Conservation (phyloP, 768 basidiomycete species). For the Myochromella boudieri region DNA sequence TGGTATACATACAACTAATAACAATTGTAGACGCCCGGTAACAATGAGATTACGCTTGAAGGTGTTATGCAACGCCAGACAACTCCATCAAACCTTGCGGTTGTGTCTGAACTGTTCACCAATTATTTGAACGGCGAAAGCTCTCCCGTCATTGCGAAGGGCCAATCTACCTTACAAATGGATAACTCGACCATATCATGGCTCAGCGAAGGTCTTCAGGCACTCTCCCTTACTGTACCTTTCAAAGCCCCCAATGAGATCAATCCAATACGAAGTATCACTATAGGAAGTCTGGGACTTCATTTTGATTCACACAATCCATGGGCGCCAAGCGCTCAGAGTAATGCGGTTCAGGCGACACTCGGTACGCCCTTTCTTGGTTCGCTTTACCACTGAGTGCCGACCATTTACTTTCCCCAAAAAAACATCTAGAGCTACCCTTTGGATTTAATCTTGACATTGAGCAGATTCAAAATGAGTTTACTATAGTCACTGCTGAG, state of each 20-base stretch:
- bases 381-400: constrained; percentile 1
- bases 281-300: constrained; percentile 59
- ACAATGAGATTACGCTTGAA: constrained; percentile 56
- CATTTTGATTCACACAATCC: constrained; percentile 51
- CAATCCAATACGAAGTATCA: constrained; percentile 63
- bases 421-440: constrained; percentile 49
- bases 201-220: constrained; percentile 61
- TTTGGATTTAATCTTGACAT: constrained; percentile 68
- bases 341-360: constrained; percentile 57
- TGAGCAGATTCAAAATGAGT: constrained; percentile 61
- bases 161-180: constrained; percentile 54
- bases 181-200: constrained; percentile 62
- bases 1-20: constrained; percentile 4
- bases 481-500: constrained; percentile 54
- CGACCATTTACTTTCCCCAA: constrained; percentile 2
- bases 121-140: constrained; percentile 66
- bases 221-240: constrained; percentile 60
- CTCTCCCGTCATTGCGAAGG: constrained; percentile 59
- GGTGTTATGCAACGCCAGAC: constrained; percentile 59
- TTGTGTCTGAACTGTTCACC: constrained; percentile 66
- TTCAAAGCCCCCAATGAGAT: constrained; percentile 53
- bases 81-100: constrained; percentile 39
- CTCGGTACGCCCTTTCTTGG: constrained; percentile 40
- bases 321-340: constrained; percentile 59
- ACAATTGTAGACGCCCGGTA: constrained; percentile 42